Base-by-base conservation (phyloP, 1,284 basidiomycete species). In the Meira nashicola region DNA sequence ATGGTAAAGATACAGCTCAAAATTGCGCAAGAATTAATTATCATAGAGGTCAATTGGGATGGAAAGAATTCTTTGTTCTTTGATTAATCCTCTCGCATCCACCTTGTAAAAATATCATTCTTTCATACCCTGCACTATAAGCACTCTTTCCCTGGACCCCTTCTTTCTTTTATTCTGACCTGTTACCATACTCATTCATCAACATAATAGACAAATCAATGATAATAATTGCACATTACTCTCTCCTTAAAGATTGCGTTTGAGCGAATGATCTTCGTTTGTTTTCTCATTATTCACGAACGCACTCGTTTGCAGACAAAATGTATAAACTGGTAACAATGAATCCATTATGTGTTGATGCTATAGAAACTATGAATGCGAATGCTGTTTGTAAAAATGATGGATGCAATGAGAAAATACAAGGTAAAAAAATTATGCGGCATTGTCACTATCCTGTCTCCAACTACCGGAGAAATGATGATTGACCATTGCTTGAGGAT, bases 401-500 rank as follows among this genome's bases (percentile, higher is more conserved):
- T 33, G 28, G 8, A 33, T 4, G 28, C 4, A 33, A 33, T 33
- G 28, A 33, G 8, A 8, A 33, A 33, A 33, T 33, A 33, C 28
- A 33, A 33, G 28, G 28, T 33, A 48, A 25, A n/a, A 12, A 5
- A 14, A 8, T 12, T 48, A 48, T 12, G 25, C 12, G 46, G 14
- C 21, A 23, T 48, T 48, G 46, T 48, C 46, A 21, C 25, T 23
- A 23, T 48, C 23, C 25, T n/a, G 17, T 48, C 46, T 48, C 46
- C 46, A 48, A 25, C 46, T 48, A 8, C 46, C 46, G 12, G 46
- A 48, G 46, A 48, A 48, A 5, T 48, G 46, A 48, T 48, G 46
- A 48, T 48, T 48, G 12, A 48, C 46, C 46, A 48, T 48, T 48
- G 46, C 46, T 48, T 48, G 46, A 48, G 46, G 46, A 23, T 48